A percentile compares a stretch with the other conserved stretches of the same genome.
These are phyloP conservation scores for Xylariaceae sp. DNA, from an alignment of 2,329 filamentous ascomycete species.

Conservation along the genomic window DNA sequence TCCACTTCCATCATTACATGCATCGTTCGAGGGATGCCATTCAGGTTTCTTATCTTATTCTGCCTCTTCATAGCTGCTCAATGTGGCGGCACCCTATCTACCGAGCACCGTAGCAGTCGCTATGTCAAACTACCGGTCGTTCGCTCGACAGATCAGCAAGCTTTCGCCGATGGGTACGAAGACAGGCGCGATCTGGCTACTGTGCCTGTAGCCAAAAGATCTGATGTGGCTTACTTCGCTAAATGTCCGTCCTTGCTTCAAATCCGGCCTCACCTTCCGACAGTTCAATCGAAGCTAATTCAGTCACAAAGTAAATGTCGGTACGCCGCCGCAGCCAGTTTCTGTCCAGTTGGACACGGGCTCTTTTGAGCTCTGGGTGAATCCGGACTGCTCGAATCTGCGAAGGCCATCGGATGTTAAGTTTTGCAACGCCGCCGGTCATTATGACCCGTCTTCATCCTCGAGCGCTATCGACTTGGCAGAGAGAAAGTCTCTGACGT, in stretches of 20 bases:
- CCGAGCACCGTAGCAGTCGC: constrained; percentile 36
- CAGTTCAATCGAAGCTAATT: constrained; percentile 17
- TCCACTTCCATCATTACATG: neutral
- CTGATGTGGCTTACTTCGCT: constrained; percentile 53
- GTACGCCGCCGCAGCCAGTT: constrained; percentile 50
- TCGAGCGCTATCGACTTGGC: constrained; percentile 35
- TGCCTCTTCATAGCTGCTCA: constrained; percentile 25
- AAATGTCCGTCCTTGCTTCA: constrained; percentile 37
- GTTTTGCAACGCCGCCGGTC: constrained; percentile 46
- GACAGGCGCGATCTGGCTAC: constrained; percentile 37
- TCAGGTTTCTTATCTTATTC: constrained; percentile 16
- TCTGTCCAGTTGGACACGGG: constrained; percentile 56
- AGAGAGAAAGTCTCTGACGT: constrained; percentile 41
- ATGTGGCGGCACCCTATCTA: constrained; percentile 18
- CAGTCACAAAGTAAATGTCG: constrained; percentile 42
- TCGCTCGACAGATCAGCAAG: constrained; percentile 40
- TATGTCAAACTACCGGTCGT: constrained; percentile 41
- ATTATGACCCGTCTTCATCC: constrained; percentile 42
- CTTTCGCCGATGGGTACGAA: constrained; percentile 38
- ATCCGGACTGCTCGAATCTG: constrained; percentile 53
- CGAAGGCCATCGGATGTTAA: constrained; percentile 35
- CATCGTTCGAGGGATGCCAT: constrained; percentile 11
- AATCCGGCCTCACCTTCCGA: neutral
- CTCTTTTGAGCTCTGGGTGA: constrained; percentile 60
- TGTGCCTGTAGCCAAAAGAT: constrained; percentile 46